Evolutionary conservation across 768 basidiomycete genomes (phyloP), one percentile per base, ranked within the genome.

Genomic region (Termitomyces sp.): DNA sequence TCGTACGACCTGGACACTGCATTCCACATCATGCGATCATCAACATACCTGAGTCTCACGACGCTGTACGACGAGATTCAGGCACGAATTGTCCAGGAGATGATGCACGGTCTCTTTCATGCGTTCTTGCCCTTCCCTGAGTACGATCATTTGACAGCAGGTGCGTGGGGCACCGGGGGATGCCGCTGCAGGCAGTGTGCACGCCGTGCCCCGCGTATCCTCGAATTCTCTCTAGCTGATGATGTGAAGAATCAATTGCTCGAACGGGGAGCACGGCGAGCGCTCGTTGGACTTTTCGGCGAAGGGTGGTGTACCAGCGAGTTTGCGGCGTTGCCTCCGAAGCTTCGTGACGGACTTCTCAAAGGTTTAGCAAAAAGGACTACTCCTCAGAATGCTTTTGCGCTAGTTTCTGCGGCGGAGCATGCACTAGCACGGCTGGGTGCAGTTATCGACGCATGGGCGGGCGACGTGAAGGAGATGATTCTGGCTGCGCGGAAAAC

Each of bases 1-100:
- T 86, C 91, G 1, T 97, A 93, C 71, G 96, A 98, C 73, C 85
- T 98, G 62, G 80, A 86, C 44, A 98, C 94, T 15, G 89, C 91
- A 0, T 93, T 98, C 68, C 83, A 89, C 59, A 92, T 98, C 64
- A 83, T 94, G 68, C 85, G 87, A 40, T 84, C 91, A 0, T 85
- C 95, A 1, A 74, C 78, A 10, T 98, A 94, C 70, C 87, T 98
- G 43, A 75, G 79, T 33, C 76, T 98, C 41, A 68, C 85, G 15
- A 74, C 85, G 0, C 82, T 99, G 4, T 81, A 84, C 58, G 78
- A 82, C 56, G 96, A 98, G 66, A 79, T 89, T 43, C 89, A 92
- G 63, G 86, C 89, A 0, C 82, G 90, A 57, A 83, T 98, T 64
- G 82, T 87, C 19, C 82, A 89, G 61, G 94, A 97, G 69, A 91